Percentiles rank a stretch among this genome's conserved stretches.
Evolutionary conservation across 202 grass and related monocot species (phyloP).

Genomic region (Panicum virgatum): DNA sequence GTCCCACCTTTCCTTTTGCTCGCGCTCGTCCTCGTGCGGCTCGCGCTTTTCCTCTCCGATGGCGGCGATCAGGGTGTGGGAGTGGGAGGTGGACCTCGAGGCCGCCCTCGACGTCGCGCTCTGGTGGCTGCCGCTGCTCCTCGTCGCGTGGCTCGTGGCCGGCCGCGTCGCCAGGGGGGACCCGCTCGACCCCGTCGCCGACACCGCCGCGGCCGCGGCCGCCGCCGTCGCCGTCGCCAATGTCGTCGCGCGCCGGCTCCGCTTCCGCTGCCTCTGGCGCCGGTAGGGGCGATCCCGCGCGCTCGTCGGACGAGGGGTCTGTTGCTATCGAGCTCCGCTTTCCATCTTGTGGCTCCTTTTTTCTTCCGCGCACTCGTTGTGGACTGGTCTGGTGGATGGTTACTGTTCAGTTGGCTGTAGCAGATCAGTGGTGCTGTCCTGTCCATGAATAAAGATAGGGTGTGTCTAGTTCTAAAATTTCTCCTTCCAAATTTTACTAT

Average conservation of each 20-base stretch:
- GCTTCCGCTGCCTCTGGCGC: not conserved
- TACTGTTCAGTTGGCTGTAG: slow-evolving; percentile 4
- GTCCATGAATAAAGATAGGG: not conserved
- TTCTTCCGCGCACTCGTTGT: too few species aligned
- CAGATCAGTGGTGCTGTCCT: not conserved
- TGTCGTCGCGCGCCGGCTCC: not conserved
- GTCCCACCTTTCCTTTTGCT: not conserved
- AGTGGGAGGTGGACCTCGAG: not conserved
- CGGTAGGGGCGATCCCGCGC: not conserved
- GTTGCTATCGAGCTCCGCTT: too few species aligned
- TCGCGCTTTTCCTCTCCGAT: too few species aligned
- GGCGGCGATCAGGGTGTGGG: not conserved
- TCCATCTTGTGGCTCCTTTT: too few species aligned
- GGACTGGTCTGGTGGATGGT: too few species aligned
- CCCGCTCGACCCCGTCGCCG: slow-evolving; percentile 22
- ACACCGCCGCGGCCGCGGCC: not conserved
- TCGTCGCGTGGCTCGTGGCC: not conserved
- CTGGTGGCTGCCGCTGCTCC: slow-evolving; percentile 16
- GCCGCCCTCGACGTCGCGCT: not conserved
- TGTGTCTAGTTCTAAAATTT: too few species aligned
- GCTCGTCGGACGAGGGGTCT: too few species aligned
- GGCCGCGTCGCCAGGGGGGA: not conserved
- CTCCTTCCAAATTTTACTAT: too few species aligned
- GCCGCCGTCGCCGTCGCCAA: not conserved
- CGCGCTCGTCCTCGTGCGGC: not conserved